These are phyloP conservation scores for Chlamydomonas reinhardtii DNA, from an alignment of 163 green algal species.

Conservation along the genomic window DNA sequence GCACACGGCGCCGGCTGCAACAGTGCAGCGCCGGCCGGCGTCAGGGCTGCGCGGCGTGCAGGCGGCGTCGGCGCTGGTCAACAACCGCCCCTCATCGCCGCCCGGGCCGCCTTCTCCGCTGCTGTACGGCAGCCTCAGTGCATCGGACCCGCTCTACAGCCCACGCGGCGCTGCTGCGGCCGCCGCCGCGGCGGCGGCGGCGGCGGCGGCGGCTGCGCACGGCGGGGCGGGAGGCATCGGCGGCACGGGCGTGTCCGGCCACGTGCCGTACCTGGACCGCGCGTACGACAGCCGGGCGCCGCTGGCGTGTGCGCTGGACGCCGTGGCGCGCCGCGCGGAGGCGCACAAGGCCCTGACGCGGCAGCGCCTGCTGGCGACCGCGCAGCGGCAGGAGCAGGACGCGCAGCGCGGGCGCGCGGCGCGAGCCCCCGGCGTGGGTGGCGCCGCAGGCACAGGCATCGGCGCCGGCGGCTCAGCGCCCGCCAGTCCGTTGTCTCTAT, in stretches of 20 bases:
- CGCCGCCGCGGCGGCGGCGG: neutral
- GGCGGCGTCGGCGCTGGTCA: too few species aligned
- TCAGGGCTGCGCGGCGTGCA: too few species aligned
- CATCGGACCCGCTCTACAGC: too few species aligned
- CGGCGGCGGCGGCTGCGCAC: neutral
- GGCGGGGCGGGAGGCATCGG: neutral
- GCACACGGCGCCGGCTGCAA: too few species aligned
- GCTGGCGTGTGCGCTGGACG: slow-evolving; percentile 28
- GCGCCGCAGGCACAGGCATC: neutral
- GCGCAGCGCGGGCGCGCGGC: too few species aligned
- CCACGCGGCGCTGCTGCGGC: too few species aligned
- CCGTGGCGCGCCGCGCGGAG: slow-evolving; percentile 21
- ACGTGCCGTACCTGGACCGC: slow-evolving; percentile 24
- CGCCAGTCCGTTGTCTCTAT: neutral
- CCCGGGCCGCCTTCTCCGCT: too few species aligned
- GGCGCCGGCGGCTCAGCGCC: neutral
- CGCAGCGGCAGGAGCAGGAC: slow-evolving; percentile 8
- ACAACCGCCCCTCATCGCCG: too few species aligned
- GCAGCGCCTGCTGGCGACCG: slow-evolving; percentile 8
- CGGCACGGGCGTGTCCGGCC: too few species aligned
- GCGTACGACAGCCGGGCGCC: slow-evolving; percentile 18
- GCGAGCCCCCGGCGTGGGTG: neutral
- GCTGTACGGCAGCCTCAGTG: too few species aligned
- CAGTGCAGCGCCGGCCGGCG: too few species aligned
- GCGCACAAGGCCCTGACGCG: slow-evolving; percentile 45